These are phyloP conservation scores for Sugiyamaella qingdaonensis DNA, from an alignment of 805 yeast genomes.

Conservation along the genomic window DNA sequence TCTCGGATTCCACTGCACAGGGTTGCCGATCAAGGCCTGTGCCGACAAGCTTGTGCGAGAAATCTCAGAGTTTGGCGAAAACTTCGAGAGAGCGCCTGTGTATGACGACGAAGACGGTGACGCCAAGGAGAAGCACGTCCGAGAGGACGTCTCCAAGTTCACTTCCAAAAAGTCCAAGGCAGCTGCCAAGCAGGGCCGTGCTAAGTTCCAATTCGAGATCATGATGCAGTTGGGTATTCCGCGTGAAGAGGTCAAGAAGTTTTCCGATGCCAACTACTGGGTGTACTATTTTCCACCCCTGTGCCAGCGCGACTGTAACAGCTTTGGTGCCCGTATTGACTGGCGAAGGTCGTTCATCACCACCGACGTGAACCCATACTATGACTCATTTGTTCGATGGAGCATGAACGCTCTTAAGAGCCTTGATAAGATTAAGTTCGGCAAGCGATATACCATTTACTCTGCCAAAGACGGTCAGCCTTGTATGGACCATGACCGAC, in stretches of 20 bases:
- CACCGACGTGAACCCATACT: conserved; percentile 92
- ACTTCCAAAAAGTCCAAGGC: conserved; percentile 92
- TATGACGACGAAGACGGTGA: conserved; percentile 44
- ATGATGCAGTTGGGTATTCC: conserved; percentile 92
- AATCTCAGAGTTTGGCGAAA: conserved; percentile 82
- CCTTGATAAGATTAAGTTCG: conserved; percentile 89
- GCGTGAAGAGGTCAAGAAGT: conserved; percentile 74
- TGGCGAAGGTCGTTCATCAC: conserved; percentile 97
- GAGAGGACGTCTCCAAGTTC: conserved; percentile 85
- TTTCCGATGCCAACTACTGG: conserved; percentile 93
- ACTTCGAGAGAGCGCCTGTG: conserved; percentile 62
- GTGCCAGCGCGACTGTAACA: conserved; percentile 72
- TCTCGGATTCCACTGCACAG: conserved; percentile 98
- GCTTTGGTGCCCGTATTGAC: conserved; percentile 89
- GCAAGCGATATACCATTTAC: conserved; percentile 95
- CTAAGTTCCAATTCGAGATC: conserved; percentile 92
- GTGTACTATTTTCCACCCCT: conserved; percentile 86
- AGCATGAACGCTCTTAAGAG: conserved; percentile 86
- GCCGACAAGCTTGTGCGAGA: conserved; percentile 95
- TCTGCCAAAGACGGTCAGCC: conserved; percentile 99
- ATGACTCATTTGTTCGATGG: conserved; percentile 94
- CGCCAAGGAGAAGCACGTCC: conserved; percentile 25
- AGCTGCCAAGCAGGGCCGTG: conserved; percentile 87
- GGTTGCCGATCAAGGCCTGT: conserved; percentile 93
- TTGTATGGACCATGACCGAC: conserved; percentile 98